Conservation (phyloP, 352 stramenopile genomes). For the Pythium aristosporum region DNA sequence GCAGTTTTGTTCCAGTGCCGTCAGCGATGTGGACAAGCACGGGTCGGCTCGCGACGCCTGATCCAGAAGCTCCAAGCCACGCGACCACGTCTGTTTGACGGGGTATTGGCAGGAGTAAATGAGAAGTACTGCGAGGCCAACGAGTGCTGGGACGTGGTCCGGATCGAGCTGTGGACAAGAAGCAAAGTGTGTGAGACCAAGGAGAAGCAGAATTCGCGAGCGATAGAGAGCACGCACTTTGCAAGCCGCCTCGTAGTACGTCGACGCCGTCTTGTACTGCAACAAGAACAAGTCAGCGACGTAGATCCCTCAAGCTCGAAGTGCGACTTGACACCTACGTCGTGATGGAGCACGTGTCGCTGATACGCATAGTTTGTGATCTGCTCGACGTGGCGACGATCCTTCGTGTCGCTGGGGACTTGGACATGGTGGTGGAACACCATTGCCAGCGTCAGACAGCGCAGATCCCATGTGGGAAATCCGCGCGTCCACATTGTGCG, state of each 20-base stretch:
- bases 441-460: conserved; percentile 33
- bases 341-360: conserved; percentile 48
- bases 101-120: conserved; percentile 64
- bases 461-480: conserved; percentile 43
- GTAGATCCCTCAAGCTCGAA: not conserved
- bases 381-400: conserved; percentile 25
- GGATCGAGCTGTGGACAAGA: conserved; percentile 30
- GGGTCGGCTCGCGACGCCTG: conserved; percentile 17
- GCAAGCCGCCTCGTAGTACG: conserved; percentile 50
- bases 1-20: conserved; percentile 47
- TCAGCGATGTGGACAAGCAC: conserved; percentile 23
- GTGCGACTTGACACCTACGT: conserved; percentile 30
- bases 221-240: conserved; percentile 31
- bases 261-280: conserved; percentile 52
- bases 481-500: conserved; percentile 44
- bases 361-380: conserved; percentile 46
- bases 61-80: conserved; percentile 39
- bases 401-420: conserved; percentile 5
- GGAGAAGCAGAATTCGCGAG: not conserved
- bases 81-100: conserved; percentile 47
- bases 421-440: conserved; percentile 36
- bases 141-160: conserved; percentile 39
- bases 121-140: conserved; percentile 51
- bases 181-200: not conserved
- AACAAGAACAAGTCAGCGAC: not conserved